Conservation (phyloP, 108 stramenopile genomes). For the Tribonema minus region DNA sequence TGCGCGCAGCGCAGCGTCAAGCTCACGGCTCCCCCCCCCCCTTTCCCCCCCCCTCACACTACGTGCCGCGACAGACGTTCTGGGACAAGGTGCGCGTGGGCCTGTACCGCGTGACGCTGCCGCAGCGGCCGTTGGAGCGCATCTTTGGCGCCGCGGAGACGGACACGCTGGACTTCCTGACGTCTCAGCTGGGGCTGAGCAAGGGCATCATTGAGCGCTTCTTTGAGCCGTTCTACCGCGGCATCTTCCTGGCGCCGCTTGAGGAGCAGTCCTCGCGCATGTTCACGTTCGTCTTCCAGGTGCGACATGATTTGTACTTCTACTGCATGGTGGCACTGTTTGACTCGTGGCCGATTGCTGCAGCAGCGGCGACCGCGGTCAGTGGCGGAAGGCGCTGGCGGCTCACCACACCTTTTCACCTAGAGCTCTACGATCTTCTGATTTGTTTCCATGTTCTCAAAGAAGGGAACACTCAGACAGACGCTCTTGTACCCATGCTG, state of each 20-base stretch:
- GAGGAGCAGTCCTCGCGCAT: conserved; percentile 46
- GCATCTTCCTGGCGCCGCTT: conserved; percentile 51
- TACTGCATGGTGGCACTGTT: no score
- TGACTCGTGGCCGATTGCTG: no score
- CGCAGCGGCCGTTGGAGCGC: not conserved
- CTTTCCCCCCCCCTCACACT: no score
- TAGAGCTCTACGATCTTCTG: no score
- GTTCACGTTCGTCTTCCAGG: conserved; percentile 53
- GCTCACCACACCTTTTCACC: no score
- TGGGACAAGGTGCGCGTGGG: conserved; percentile 44
- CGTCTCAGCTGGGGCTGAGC: conserved; percentile 26
- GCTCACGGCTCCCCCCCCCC: not conserved
- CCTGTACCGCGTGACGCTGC: conserved; percentile 4
- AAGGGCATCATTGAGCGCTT: conserved; percentile 35
- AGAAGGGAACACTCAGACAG: no score
- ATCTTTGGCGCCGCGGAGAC: conserved; percentile 16
- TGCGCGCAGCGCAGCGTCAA: not conserved
- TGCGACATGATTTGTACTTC: no score
- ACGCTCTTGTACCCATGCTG: no score
- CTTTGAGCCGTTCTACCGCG: conserved; percentile 52
- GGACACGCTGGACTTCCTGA: conserved; percentile 15
- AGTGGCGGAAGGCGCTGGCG: no score
- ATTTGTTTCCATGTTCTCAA: no score
- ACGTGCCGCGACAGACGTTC: not conserved
- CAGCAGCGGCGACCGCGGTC: no score